These are phyloP conservation scores for Alternaria rosae DNA, from an alignment of 2,329 filamentous ascomycete species.

Conservation along the genomic window DNA sequence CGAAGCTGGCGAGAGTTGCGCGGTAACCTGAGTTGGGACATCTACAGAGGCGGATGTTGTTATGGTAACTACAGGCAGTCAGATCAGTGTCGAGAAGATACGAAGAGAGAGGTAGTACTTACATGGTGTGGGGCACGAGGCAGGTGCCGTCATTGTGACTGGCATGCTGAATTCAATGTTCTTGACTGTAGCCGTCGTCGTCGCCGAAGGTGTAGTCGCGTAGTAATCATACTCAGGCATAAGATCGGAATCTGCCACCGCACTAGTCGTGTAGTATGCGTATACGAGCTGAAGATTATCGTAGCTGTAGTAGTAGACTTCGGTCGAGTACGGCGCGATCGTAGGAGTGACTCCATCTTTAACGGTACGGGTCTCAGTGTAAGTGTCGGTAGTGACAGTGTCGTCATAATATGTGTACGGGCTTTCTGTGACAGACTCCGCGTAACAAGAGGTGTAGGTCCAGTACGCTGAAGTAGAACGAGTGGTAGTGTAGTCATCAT, in stretches of 20 bases:
- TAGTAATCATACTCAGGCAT: constrained; percentile 19
- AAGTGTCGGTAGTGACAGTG: constrained; percentile 17
- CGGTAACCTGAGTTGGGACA: constrained; percentile 32
- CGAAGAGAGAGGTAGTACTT: not conserved
- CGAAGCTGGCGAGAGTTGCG: constrained; percentile 36
- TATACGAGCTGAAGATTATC: constrained; percentile 26
- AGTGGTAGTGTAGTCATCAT: not conserved
- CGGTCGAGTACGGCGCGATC: constrained; percentile 21
- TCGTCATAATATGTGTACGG: constrained; percentile 23
- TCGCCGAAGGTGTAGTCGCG: constrained; percentile 10
- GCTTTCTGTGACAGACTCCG: constrained; percentile 21
- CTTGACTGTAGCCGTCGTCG: constrained; percentile 12
- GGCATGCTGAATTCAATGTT: constrained; percentile 34
- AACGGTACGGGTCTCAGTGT: constrained; percentile 25
- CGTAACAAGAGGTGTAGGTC: constrained; percentile 33
- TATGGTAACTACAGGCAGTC: constrained; percentile 19
- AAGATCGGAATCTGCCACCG: constrained; percentile 36
- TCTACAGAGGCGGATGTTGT: constrained; percentile 26
- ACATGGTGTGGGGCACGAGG: constrained; percentile 35
- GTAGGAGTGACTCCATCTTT: constrained; percentile 38
- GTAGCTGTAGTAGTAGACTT: constrained; percentile 15
- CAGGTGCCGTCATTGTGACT: constrained; percentile 41
- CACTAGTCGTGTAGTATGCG: constrained; percentile 31
- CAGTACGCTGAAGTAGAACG: constrained; percentile 27
- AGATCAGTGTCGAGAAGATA: not conserved